A percentile compares a stretch with the other conserved stretches of the same genome.
Conservation (phyloP, 345 rosid genomes). For the Cardamine occulta region DNA sequence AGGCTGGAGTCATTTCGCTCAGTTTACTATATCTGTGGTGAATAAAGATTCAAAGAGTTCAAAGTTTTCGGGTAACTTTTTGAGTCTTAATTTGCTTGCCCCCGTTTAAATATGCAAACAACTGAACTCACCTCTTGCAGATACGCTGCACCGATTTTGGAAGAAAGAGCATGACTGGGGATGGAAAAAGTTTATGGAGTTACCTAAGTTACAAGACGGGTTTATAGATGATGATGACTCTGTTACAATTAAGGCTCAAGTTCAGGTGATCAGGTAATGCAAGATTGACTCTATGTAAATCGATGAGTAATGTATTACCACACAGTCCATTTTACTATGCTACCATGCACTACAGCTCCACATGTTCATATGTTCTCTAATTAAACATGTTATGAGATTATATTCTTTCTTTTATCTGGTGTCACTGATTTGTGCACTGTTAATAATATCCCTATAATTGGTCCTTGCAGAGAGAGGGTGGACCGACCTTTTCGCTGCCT, state of each 20-base stretch:
- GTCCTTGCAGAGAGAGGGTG: constrained; percentile 74
- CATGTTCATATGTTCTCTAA: neutral
- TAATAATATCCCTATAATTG: constrained; percentile 6
- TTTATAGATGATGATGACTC: constrained; percentile 83
- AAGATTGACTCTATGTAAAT: constrained; percentile 10
- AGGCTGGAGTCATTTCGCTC: constrained; percentile 99
- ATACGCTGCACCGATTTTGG: constrained; percentile 95
- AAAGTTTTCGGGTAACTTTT: constrained; percentile 72
- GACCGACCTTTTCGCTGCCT: constrained; percentile 98
- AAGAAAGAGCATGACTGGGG: constrained; percentile 99
- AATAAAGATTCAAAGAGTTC: constrained; percentile 87
- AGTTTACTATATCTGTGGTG: constrained; percentile 97
- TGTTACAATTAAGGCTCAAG: constrained; percentile 93
- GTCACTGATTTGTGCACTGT: constrained; percentile 13
- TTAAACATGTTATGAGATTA: neutral
- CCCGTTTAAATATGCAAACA: constrained; percentile 26
- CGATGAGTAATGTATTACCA: neutral
- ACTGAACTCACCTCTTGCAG: constrained; percentile 54
- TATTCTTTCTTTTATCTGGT: neutral
- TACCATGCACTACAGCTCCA: constrained; percentile 13
- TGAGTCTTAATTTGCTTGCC: neutral
- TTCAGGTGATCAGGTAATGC: constrained; percentile 90
- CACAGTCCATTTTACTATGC: neutral
- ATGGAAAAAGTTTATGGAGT: constrained; percentile 99
- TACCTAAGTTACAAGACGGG: constrained; percentile 83